Conservation (phyloP, 257 asterid species). For the Nicotiana obtusifolia region DNA sequence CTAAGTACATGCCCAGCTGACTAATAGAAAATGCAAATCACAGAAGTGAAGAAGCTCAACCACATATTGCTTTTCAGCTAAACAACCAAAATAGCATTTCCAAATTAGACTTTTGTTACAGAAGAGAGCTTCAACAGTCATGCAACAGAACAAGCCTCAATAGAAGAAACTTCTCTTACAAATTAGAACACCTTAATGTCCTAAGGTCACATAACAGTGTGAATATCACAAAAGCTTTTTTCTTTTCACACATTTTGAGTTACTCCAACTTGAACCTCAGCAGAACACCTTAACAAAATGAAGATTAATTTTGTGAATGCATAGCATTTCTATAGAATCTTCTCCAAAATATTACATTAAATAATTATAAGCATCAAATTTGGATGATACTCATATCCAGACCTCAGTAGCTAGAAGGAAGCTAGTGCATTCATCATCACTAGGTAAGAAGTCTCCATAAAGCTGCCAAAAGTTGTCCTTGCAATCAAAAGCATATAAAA, state of each 20-base stretch:
- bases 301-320: neutral
- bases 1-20: neutral
- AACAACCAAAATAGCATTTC: neutral
- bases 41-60: too few relatives aligned
- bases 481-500: conserved; percentile 84
- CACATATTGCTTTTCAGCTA: too few relatives aligned
- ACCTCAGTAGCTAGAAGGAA: conserved; percentile 97
- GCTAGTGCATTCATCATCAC: conserved; percentile 83
- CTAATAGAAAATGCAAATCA: neutral
- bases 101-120: neutral
- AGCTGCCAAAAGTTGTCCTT: conserved; percentile 93
- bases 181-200: neutral
- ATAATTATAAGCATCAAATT: neutral
- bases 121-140: neutral
- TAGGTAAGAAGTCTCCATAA: conserved; percentile 90
- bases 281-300: neutral
- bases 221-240: neutral
- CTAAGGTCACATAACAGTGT: neutral
- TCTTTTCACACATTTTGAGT: neutral
- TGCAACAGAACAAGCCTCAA: neutral
- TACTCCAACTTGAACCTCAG: neutral
- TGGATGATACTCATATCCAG: conserved; percentile 18
- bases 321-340: neutral
- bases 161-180: neutral
- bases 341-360: neutral